Percentiles rank a stretch among this genome's conserved stretches.
phyloP scores from a whole-genome alignment of 345 rosid species.

The Lepidium didymum region DNA sequence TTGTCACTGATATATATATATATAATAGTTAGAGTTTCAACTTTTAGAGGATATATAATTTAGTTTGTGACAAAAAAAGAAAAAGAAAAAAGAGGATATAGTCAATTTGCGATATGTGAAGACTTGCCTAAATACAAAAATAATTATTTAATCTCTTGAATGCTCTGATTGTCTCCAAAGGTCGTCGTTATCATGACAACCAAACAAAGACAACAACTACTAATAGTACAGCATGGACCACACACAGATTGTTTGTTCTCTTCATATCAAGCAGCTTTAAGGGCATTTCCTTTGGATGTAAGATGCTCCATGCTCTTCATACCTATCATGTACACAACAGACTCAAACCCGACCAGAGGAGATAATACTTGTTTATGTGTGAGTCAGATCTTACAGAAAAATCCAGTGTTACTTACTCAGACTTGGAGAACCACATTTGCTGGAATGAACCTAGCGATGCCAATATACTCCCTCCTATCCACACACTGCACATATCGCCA shows the following conservation, averaged over 20 bases:
- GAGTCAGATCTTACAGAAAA: conserved; percentile 48
- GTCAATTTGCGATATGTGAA: background rate
- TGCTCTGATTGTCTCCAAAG: background rate
- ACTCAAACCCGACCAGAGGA: background rate
- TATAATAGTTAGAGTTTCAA: too few species aligned
- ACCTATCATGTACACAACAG: conserved; percentile 36
- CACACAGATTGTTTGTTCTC: background rate
- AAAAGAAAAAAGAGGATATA: too few species aligned
- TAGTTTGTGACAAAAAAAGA: too few species aligned
- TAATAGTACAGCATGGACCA: background rate
- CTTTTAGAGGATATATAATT: too few species aligned
- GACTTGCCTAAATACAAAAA: background rate
- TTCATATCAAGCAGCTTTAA: conserved; percentile 13
- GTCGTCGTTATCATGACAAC: background rate
- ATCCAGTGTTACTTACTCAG: conserved; percentile 15
- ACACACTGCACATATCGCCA: conserved; percentile 69
- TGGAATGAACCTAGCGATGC: conserved; percentile 93
- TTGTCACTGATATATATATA: too few species aligned
- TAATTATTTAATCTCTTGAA: background rate
- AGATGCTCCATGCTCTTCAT: conserved; percentile 90
- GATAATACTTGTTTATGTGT: background rate
- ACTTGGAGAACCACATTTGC: conserved; percentile 90
- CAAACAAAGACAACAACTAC: background rate
- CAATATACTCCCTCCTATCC: conserved; percentile 90
- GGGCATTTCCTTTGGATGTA: conserved; percentile 92